Evolutionary conservation across 257 asterid genomes (phyloP).

Genomic region (Solanum sparsipilum): DNA sequence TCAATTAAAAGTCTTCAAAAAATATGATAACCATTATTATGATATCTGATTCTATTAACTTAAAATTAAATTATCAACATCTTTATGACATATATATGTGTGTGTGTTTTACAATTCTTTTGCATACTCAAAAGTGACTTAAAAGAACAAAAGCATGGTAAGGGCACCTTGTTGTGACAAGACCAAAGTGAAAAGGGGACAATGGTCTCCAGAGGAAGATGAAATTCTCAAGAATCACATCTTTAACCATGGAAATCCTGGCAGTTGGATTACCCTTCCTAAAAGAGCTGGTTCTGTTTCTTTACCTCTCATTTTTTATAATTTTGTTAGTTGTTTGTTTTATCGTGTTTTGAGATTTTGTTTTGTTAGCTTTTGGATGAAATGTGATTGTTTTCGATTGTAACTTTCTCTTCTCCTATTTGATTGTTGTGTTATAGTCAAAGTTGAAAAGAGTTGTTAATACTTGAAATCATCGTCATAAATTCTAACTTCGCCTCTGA

Average conservation of each 20-base stretch:
- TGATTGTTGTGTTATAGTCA: background rate
- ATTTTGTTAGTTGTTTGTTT: background rate
- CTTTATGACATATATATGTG: background rate
- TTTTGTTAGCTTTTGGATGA: background rate
- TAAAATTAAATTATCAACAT: background rate
- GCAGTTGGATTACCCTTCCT: slow-evolving; percentile 50
- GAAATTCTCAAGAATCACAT: slow-evolving; percentile 34
- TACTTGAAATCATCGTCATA: too few relatives aligned
- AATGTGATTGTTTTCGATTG: background rate
- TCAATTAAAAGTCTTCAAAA: background rate
- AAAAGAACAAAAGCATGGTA: slow-evolving; percentile 18
- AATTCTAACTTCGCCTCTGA: background rate
- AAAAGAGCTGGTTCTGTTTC: slow-evolving; percentile 34
- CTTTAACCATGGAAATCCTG: slow-evolving; percentile 30
- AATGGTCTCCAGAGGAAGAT: slow-evolving; percentile 64
- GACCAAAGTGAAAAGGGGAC: slow-evolving; percentile 47
- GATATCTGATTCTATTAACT: background rate
- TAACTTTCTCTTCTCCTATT: background rate
- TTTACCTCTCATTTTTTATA: background rate
- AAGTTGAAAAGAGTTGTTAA: background rate
- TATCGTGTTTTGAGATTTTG: background rate
- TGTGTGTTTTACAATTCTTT: background rate
- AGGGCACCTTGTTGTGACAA: slow-evolving; percentile 56
- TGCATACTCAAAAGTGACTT: background rate
- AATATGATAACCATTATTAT: background rate